Base-by-base conservation (phyloP, 768 basidiomycete genomes). In the Epithele typhae region DNA sequence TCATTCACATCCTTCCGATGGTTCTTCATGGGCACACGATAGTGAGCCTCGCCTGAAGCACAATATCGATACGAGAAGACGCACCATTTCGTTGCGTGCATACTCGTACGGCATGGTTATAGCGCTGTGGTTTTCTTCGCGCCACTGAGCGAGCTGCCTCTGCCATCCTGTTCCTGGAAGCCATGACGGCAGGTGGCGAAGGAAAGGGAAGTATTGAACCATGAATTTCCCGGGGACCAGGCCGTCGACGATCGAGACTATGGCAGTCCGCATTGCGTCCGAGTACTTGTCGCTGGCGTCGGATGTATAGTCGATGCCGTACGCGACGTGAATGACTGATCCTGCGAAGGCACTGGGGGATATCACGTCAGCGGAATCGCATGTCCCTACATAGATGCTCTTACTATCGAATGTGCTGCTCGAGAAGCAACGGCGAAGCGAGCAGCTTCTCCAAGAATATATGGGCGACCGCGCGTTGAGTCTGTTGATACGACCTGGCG, bases 361-460 rank as follows among this genome's bases (percentile, higher is more conserved):
- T n/a, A 22, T 11, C 14, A 2, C 10, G 12, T 36, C 14, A 30
- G 27, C 27, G 27, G 8, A 30, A 14, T 30, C 27, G 14, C 8
- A 7, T 30, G 27, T 7, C 8, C 27, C 27, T 30, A 14, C 27
- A 19, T 36, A 9, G 35, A 8, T n/a, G 35, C 35, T 36, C 35
- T n/a, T 38, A 76, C 74, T 70, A 65, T 19, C 56, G 59, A 17
- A 60, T 42, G 43, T 61, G 59, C 19, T 58, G 63, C 50, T 64
- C 50, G 39, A 72, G 66, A 12, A 67, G 60, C 0, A 66, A 62
- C 5, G 73, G 74, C 0, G 53, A 53, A 3, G 66, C 60, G 1
- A 67, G 51, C 12, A 69, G 46, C 9, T 55, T 58, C 5, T 45
- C 46, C 14, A 74, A 54, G 25, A 74, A 51, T 18, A 54, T 51